Evolutionary conservation across 768 basidiomycete species (phyloP).

Genomic region (Rhizopogon vinicolor): DNA sequence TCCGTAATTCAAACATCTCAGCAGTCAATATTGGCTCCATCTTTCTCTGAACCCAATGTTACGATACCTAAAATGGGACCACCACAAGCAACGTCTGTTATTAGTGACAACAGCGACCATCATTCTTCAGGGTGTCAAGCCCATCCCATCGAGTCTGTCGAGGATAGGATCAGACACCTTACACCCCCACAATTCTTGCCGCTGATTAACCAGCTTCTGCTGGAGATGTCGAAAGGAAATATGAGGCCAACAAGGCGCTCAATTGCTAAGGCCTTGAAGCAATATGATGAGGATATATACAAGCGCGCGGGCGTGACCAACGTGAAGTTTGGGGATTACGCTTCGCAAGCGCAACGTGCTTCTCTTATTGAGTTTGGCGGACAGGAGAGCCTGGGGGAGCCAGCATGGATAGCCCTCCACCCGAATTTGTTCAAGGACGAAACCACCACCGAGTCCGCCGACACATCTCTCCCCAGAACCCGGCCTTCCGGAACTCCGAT

Average conservation of each 20-base stretch:
- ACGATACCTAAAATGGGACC: neutral
- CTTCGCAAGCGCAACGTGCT: slow-evolving; percentile 19
- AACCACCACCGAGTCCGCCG: neutral
- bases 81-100: neutral
- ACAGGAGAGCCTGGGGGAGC: slow-evolving; percentile 19
- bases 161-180: slow-evolving; percentile 7
- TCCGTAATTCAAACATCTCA: neutral
- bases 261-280: slow-evolving; percentile 31
- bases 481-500: no score
- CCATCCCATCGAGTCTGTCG: neutral
- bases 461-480: no score
- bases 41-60: neutral
- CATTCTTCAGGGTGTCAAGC: slow-evolving; percentile 1
- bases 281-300: slow-evolving; percentile 22
- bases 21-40: neutral
- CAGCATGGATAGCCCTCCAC: slow-evolving; percentile 25
- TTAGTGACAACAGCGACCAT: slow-evolving; percentile 2
- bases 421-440: slow-evolving; percentile 14
- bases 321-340: slow-evolving; percentile 20
- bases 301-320: slow-evolving; percentile 18
- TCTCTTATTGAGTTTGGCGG: slow-evolving; percentile 23
- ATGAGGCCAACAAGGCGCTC: slow-evolving; percentile 32
- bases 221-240: slow-evolving; percentile 24
- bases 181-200: slow-evolving; percentile 26
- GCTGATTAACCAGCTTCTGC: slow-evolving; percentile 18